These are phyloP conservation scores for Lactarius sanguifluus DNA, from an alignment of 768 basidiomycete genomes.

Conservation along the genomic window DNA sequence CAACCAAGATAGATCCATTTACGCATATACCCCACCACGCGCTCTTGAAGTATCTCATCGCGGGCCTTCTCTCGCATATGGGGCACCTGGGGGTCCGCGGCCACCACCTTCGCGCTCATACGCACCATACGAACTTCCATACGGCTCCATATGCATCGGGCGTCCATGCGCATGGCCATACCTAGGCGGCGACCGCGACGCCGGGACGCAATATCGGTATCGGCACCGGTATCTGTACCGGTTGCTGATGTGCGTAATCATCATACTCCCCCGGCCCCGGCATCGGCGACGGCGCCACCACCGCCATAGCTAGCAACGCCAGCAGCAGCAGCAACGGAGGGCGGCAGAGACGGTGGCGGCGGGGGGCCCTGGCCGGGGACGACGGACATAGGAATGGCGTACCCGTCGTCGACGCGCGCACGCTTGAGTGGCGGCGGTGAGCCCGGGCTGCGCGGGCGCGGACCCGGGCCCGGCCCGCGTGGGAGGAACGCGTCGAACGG, in stretches of 20 bases:
- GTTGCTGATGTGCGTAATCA: neutral
- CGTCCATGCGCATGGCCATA: conserved; percentile 4
- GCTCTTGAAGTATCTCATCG: neutral
- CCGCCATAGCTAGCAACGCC: neutral
- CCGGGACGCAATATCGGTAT: conserved; percentile 17
- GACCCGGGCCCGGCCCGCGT: conserved; percentile 15
- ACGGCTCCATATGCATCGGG: conserved; percentile 1
- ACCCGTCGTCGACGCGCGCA: conserved; percentile 24
- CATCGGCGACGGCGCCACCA: neutral
- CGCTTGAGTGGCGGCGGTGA: conserved; percentile 27
- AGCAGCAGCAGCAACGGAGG: neutral
- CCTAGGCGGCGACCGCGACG: neutral
- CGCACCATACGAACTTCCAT: conserved; percentile 11
- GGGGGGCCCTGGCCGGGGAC: neutral
- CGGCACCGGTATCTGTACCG: conserved; percentile 9
- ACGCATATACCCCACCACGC: neutral
- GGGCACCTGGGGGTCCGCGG: conserved; percentile 12
- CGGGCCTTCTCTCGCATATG: conserved; percentile 12
- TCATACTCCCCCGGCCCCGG: neutral
- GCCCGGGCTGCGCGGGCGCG: conserved; percentile 27
- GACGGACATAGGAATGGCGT: conserved; percentile 5
- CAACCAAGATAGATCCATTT: neutral
- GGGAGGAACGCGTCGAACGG: conserved; percentile 5
- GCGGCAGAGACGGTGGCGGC: neutral
- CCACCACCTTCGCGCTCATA: conserved; percentile 17